phyloP scores from a whole-genome alignment of 2,329 filamentous ascomycete species.

The Aspergillus glaucus region DNA sequence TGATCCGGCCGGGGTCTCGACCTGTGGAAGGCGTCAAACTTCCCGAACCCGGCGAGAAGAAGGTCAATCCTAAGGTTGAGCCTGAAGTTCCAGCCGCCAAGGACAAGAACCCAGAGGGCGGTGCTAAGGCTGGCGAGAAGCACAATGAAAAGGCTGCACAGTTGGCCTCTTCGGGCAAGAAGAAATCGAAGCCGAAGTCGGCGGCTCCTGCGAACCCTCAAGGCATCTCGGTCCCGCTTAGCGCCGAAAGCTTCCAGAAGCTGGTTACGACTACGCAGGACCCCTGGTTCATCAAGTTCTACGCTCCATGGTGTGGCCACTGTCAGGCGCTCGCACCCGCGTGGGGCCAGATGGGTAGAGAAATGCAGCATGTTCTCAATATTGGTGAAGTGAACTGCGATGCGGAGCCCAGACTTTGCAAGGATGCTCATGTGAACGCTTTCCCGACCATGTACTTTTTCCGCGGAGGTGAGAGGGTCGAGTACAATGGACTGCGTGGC shows the following conservation, averaged over 20 bases:
- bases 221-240: conserved; percentile 69
- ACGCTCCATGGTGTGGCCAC: conserved; percentile 94
- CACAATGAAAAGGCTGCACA: conserved; percentile 35
- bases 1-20: conserved; percentile 72
- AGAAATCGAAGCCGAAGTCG: conserved; percentile 47
- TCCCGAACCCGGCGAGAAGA: conserved; percentile 62
- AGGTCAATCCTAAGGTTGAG: conserved; percentile 38
- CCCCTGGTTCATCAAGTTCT: conserved; percentile 98
- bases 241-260: conserved; percentile 77
- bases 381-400: conserved; percentile 97
- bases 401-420: conserved; percentile 77
- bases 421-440: conserved; percentile 70
- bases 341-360: conserved; percentile 83
- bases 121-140: conserved; percentile 35
- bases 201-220: conserved; percentile 62
- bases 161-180: conserved; percentile 29
- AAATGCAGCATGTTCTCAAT: conserved; percentile 84
- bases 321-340: conserved; percentile 88
- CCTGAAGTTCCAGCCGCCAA: conserved; percentile 36
- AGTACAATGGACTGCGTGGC: conserved; percentile 87
- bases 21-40: conserved; percentile 60
- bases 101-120: conserved; percentile 36
- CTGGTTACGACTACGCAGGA: conserved; percentile 81
- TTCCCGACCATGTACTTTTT: conserved; percentile 94
- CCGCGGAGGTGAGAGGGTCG: conserved; percentile 81